phyloP scores from a whole-genome alignment of 768 basidiomycete genomes.

The Rhodotorula paludigena region DNA sequence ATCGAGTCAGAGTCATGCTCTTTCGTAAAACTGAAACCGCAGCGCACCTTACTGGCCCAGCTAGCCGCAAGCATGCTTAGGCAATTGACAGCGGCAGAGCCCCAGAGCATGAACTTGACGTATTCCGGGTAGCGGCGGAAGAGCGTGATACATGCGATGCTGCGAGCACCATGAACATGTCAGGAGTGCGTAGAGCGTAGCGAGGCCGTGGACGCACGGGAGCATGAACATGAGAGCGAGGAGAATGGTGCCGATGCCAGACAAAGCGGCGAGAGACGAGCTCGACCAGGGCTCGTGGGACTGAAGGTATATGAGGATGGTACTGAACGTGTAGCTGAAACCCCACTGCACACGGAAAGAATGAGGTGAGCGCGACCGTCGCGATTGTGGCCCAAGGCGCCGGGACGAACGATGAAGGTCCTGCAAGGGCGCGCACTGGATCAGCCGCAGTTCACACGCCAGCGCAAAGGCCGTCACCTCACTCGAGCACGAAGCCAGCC shows the following conservation, averaged over 20 bases:
- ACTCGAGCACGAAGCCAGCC: conserved; percentile 19
- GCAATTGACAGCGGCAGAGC: conserved; percentile 5
- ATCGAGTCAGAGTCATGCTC: too few relatives aligned
- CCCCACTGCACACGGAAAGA: background rate
- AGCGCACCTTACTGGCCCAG: conserved; percentile 13
- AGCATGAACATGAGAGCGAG: conserved; percentile 23
- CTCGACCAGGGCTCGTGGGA: conserved; percentile 5
- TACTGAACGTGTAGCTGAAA: conserved; percentile 7
- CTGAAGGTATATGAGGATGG: conserved; percentile 25
- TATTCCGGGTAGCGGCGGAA: conserved; percentile 35
- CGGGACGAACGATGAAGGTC: too few relatives aligned
- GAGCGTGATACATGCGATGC: conserved; percentile 16
- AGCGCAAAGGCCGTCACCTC: background rate
- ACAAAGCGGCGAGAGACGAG: conserved; percentile 14
- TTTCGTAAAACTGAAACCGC: too few relatives aligned
- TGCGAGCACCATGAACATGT: too few relatives aligned
- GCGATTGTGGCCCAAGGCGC: too few relatives aligned
- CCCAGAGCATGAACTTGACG: conserved; percentile 7
- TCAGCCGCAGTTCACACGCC: too few relatives aligned
- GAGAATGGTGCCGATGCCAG: conserved; percentile 11
- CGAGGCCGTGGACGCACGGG: conserved; percentile 4
- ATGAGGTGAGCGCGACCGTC: too few relatives aligned
- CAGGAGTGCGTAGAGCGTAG: too few relatives aligned
- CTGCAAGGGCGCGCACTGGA: too few relatives aligned
- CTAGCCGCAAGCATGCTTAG: conserved; percentile 12